phyloP scores from a whole-genome alignment of 768 basidiomycete species.

The Punctularia strigosozonata region DNA sequence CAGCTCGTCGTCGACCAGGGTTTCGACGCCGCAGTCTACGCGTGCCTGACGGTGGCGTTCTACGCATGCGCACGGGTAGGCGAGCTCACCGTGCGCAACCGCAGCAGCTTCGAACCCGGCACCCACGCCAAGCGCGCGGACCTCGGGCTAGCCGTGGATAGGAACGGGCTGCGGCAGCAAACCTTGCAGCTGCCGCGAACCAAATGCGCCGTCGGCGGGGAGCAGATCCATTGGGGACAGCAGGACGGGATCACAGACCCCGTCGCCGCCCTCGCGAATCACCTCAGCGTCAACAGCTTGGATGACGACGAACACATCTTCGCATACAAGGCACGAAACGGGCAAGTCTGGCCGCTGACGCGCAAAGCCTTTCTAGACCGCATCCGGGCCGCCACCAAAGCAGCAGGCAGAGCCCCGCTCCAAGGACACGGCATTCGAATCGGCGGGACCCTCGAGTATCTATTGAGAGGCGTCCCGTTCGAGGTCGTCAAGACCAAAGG shows the following conservation, averaged over 20 bases:
- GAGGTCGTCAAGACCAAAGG: constrained; percentile 13
- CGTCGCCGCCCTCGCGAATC: constrained; percentile 10
- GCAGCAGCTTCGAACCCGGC: constrained; percentile 17
- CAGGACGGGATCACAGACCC: constrained; percentile 24
- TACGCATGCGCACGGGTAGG: constrained; percentile 21
- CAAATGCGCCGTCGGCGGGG: constrained; percentile 14
- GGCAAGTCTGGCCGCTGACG: constrained; percentile 12
- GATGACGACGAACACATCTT: constrained; percentile 17
- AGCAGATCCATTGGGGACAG: constrained; percentile 24
- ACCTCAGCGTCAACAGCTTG: constrained; percentile 20
- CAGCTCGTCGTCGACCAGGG: constrained; percentile 17
- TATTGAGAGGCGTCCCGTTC: too few relatives aligned
- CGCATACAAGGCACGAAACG: too few relatives aligned
- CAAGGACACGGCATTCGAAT: too few relatives aligned
- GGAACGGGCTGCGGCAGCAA: constrained; percentile 13
- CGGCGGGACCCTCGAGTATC: too few relatives aligned
- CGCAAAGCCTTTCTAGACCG: constrained; percentile 3
- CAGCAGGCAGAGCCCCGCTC: too few relatives aligned
- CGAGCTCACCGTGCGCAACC: constrained; percentile 24
- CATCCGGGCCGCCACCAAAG: constrained; percentile 6
- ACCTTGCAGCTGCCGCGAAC: constrained; percentile 19
- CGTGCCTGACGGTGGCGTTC: constrained; percentile 28
- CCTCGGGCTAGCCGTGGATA: constrained; percentile 12
- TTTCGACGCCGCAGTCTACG: constrained; percentile 22
- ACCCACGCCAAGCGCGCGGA: constrained; percentile 18